Conservation (phyloP, 2,329 filamentous ascomycete genomes). For the Pseudogymnoascus sp. region DNA sequence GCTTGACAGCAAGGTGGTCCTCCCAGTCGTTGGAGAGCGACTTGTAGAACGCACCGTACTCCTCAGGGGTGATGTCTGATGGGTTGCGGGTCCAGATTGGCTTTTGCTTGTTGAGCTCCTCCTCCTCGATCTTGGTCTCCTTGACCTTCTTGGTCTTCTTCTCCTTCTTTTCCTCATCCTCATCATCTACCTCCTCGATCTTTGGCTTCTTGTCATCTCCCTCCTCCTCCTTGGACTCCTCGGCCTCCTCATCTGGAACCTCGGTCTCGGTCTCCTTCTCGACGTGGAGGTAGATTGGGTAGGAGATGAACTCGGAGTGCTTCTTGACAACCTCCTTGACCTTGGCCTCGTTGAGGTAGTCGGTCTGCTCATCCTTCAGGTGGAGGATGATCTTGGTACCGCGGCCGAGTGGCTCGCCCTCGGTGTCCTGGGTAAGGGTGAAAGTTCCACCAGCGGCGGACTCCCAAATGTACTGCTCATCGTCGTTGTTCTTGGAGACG, state of each 20-base stretch:
- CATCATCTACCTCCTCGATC: conserved; percentile 85
- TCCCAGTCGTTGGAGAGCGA: conserved; percentile 99
- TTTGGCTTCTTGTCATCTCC: conserved; percentile 91
- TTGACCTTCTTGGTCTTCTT: conserved; percentile 99
- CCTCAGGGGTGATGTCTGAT: conserved; percentile 86
- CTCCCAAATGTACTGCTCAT: conserved; percentile 99
- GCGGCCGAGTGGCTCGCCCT: conserved; percentile 83
- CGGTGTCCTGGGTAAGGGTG: conserved; percentile 82
- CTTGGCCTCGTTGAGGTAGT: conserved; percentile 97
- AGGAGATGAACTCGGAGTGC: conserved; percentile 99
- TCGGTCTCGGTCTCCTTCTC: conserved; percentile 98
- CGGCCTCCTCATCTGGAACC: conserved; percentile 91
- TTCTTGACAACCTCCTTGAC: conserved; percentile 99
- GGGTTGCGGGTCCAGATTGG: conserved; percentile 99
- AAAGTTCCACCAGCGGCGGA: conserved; percentile 96
- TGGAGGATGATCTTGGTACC: conserved; percentile 98
- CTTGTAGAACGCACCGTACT: conserved; percentile 99
- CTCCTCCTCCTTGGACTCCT: conserved; percentile 62
- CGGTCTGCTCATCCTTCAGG: conserved; percentile 97
- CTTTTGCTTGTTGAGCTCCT: conserved; percentile 99
- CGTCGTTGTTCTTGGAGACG: conserved; percentile 98
- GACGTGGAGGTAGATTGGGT: conserved; percentile 99
- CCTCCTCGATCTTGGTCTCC: conserved; percentile 97
- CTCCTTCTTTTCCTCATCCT: conserved; percentile 84
- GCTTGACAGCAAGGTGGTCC: conserved; percentile 98